Conservation (phyloP, 495 filamentous ascomycete species). For the Barbatosphaeria neglecta region DNA sequence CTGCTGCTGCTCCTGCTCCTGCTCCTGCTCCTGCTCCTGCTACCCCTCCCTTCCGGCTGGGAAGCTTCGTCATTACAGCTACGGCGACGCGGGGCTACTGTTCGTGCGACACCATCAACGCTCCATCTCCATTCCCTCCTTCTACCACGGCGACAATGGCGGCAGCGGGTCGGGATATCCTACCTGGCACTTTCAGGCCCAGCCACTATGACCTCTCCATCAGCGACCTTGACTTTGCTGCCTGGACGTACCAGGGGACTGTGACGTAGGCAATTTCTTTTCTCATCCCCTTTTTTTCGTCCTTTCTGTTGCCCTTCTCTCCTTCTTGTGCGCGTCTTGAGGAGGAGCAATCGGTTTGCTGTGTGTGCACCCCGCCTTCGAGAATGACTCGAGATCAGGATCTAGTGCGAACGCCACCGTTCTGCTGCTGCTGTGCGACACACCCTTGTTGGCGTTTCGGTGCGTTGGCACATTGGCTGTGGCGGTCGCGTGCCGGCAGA, state of each 20-base stretch:
- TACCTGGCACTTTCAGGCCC: slow-evolving; percentile 60
- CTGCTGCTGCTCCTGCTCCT: not conserved
- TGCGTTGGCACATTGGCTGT: no score
- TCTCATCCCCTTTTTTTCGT: not conserved
- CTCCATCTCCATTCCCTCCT: not conserved
- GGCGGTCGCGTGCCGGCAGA: no score
- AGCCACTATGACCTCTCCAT: slow-evolving; percentile 77
- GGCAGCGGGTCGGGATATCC: slow-evolving; percentile 35
- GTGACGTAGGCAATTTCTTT: slow-evolving; percentile 41
- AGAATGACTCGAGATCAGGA: no score
- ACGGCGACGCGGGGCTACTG: not conserved
- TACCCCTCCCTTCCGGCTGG: no score
- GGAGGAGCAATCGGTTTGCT: no score
- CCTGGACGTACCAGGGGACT: slow-evolving; percentile 72
- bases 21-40: not conserved
- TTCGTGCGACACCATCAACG: not conserved
- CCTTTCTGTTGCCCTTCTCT: no score
- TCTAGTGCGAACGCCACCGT: no score
- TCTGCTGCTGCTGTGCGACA: no score
- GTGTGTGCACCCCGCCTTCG: no score
- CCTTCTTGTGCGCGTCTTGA: not conserved
- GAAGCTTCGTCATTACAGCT: no score
- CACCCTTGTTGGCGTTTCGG: no score
- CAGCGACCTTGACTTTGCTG: slow-evolving; percentile 62
- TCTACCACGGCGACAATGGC: slow-evolving; percentile 22